Conservation (phyloP, 148 eudicot genomes). For the Nyssa sinensis region DNA sequence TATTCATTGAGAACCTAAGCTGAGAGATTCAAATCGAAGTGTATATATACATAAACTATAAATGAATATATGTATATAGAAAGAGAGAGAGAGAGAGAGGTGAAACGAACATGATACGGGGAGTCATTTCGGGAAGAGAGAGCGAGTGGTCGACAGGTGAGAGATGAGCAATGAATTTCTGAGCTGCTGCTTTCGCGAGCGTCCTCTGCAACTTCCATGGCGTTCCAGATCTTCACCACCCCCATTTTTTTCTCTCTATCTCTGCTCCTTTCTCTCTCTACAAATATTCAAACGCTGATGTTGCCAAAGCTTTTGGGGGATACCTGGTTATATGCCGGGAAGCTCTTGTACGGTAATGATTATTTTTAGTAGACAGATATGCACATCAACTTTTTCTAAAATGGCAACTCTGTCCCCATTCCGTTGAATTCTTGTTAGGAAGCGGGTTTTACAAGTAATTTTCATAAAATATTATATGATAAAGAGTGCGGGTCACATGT, state of each 20-base stretch:
- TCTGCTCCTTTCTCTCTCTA: constrained; percentile 4
- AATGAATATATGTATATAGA: background rate
- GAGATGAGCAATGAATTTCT: constrained; percentile 50
- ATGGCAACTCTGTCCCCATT: too few species aligned
- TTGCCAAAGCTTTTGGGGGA: background rate
- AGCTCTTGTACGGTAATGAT: background rate
- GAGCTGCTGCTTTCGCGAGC: constrained; percentile 33
- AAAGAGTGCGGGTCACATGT: too few species aligned
- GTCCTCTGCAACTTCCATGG: constrained; percentile 45
- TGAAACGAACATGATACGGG: constrained; percentile 58
- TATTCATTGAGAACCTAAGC: background rate
- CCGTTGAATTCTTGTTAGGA: too few species aligned
- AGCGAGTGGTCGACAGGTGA: constrained; percentile 80
- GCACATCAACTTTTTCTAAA: too few species aligned
- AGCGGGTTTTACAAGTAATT: too few species aligned
- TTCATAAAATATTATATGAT: too few species aligned
- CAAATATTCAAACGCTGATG: constrained; percentile 7
- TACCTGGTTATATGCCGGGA: constrained; percentile 16
- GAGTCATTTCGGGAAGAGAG: constrained; percentile 61
- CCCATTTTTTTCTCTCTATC: constrained; percentile 50
- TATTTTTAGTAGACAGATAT: background rate
- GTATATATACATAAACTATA: background rate
- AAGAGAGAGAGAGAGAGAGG: background rate
- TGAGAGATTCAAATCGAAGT: background rate
- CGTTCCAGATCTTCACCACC: constrained; percentile 55